Conservation (phyloP, 208 protist genomes). For the Naegleria fowleri region DNA sequence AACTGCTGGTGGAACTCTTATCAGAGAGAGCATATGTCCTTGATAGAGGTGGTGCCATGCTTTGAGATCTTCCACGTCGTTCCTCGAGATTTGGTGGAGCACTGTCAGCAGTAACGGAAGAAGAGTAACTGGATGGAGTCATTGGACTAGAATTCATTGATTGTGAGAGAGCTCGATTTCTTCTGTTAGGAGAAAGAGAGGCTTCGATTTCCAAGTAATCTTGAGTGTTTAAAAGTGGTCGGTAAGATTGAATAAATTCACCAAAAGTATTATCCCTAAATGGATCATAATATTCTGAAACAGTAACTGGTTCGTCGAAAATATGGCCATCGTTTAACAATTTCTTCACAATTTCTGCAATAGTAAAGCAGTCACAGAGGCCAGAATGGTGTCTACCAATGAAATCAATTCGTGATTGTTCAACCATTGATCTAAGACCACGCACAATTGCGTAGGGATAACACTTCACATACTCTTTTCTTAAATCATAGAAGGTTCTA, state of each 20-base stretch:
- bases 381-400: neutral
- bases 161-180: too few species aligned
- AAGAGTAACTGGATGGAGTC: too few species aligned
- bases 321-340: neutral
- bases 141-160: too few species aligned
- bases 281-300: neutral
- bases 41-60: too few species aligned
- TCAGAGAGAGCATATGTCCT: too few species aligned
- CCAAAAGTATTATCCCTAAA: conserved; percentile 1
- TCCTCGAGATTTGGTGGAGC: too few species aligned
- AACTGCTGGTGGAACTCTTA: too few species aligned
- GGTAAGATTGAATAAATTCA: neutral
- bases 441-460: neutral
- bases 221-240: neutral
- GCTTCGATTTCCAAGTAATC: too few species aligned
- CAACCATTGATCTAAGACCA: neutral
- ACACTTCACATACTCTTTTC: neutral
- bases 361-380: neutral
- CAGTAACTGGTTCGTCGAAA: neutral
- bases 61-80: too few species aligned
- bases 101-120: too few species aligned
- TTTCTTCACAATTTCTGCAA: neutral
- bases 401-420: neutral
- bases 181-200: too few species aligned
- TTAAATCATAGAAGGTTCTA: conserved; percentile 7